phyloP scores from a whole-genome alignment of 2,329 filamentous ascomycete species.

The Stachybotrys chlorohalonatus region DNA sequence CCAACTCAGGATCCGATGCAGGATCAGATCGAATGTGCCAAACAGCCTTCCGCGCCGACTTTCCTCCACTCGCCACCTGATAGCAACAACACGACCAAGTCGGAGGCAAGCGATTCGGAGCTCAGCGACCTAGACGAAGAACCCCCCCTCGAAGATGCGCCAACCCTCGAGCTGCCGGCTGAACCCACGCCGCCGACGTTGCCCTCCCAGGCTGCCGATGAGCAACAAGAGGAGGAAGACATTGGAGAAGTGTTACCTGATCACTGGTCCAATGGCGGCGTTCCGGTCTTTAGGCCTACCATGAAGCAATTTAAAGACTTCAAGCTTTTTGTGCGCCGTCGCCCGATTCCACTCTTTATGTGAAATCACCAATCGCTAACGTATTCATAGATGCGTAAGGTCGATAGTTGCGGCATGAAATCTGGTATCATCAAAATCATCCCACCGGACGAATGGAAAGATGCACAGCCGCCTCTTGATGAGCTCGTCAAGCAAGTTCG shows the following conservation, averaged over 20 bases:
- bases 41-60: slow-evolving; percentile 21
- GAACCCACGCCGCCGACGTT: slow-evolving; percentile 10
- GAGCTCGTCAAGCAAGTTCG: slow-evolving; percentile 84
- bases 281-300: slow-evolving; percentile 90
- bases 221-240: slow-evolving; percentile 42
- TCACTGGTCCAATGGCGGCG: slow-evolving; percentile 73
- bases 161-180: slow-evolving; percentile 12
- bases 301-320: slow-evolving; percentile 96
- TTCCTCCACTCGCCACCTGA: slow-evolving; percentile 56
- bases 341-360: background rate
- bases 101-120: slow-evolving; percentile 55
- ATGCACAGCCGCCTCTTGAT: slow-evolving; percentile 67
- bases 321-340: slow-evolving; percentile 65
- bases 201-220: slow-evolving; percentile 8
- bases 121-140: slow-evolving; percentile 56
- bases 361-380: slow-evolving; percentile 14
- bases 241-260: slow-evolving; percentile 75
- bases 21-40: slow-evolving; percentile 23
- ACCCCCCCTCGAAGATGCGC: slow-evolving; percentile 27
- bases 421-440: slow-evolving; percentile 95
- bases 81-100: slow-evolving; percentile 50
- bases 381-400: slow-evolving; percentile 55
- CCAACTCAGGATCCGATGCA: slow-evolving; percentile 15
- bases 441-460: slow-evolving; percentile 87
- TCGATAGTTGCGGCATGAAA: slow-evolving; percentile 94